A percentile compares a stretch with the other conserved stretches of the same genome.
Conservation (phyloP, 257 asterid species). For the Ajuga chamaepitys region DNA sequence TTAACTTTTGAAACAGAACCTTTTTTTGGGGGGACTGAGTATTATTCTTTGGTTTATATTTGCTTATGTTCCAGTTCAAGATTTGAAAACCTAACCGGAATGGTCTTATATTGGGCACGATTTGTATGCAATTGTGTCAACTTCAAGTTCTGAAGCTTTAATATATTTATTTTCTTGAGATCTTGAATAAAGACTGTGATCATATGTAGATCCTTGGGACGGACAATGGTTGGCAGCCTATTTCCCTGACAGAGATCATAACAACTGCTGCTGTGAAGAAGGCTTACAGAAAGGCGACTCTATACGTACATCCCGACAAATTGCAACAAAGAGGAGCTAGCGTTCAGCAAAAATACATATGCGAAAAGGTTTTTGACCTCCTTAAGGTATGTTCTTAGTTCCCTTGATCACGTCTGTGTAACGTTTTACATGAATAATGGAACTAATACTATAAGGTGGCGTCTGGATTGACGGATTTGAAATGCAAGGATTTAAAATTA, state of each 20-base stretch:
- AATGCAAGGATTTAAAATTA: too few species aligned
- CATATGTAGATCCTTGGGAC: constrained; percentile 76
- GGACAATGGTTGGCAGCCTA: constrained; percentile 86
- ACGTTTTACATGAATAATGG: background rate
- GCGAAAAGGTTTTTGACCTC: constrained; percentile 95
- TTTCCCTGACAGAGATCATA: constrained; percentile 73
- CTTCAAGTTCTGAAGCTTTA: background rate
- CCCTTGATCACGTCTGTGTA: background rate
- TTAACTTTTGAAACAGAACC: too few species aligned
- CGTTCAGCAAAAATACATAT: constrained; percentile 80
- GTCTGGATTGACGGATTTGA: too few species aligned
- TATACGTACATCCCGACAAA: constrained; percentile 94
- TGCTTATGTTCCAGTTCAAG: background rate
- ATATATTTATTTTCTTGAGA: background rate
- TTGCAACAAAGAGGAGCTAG: constrained; percentile 95
- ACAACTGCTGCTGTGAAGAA: constrained; percentile 79
- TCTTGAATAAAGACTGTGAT: background rate
- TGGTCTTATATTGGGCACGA: background rate
- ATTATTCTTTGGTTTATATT: background rate
- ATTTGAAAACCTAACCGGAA: background rate
- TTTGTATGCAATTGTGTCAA: background rate
- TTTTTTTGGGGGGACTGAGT: too few species aligned
- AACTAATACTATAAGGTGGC: background rate
- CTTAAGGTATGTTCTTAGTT: constrained; percentile 57
- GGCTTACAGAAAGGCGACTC: constrained; percentile 93